Base-by-base conservation (phyloP, 345 rosid species). In the Clarkia xantiana region DNA sequence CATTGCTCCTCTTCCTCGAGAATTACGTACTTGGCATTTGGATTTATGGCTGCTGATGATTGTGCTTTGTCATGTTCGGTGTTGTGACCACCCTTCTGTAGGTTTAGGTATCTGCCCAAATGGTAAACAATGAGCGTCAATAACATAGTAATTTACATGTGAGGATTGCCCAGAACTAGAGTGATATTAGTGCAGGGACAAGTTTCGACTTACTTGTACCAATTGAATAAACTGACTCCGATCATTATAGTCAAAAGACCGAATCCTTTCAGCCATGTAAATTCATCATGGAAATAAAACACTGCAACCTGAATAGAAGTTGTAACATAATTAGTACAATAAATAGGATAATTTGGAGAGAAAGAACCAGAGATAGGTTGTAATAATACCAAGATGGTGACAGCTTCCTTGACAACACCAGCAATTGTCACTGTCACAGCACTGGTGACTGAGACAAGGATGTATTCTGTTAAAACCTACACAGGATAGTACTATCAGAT, bases 391-490 rank as follows among this genome's bases (percentile, higher is more conserved):
- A 93, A 55, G 62, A 93, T 93, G 67, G 99, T 93, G 62, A 87
- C 96, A 40, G 94, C 86, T 73, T 93, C 99, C 84, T 93, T 93
- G 48, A 87, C 95, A 57, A 87, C 96, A 20, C 99, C 99, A 0
- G 96, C 99, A 65, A 87, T 87, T 55, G 96, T 87, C 67, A 93
- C 84, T 5, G 96, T 93, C 57, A 93, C 96, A 53, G 99, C 99
- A 74, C 99, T 93, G 34, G 99, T 93, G 59, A 93, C 96, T 44
- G 95, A 87, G 61, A 93, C 82, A 66, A 93, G 96, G 55, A 87
- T 65, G 49, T 76, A 84, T 70, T 86, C 98, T 1, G 96, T 86
- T 53, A 91, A 69, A 51, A 91, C 98, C 98, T 91, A 87, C 64
- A 75, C n/a, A n/a, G n/a, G n/a, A n/a, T n/a, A n/a, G n/a, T n/a